Percentiles rank a stretch among this genome's conserved stretches.
Conservation (phyloP, 208 protist genomes). For the Porcisia hertigi region DNA sequence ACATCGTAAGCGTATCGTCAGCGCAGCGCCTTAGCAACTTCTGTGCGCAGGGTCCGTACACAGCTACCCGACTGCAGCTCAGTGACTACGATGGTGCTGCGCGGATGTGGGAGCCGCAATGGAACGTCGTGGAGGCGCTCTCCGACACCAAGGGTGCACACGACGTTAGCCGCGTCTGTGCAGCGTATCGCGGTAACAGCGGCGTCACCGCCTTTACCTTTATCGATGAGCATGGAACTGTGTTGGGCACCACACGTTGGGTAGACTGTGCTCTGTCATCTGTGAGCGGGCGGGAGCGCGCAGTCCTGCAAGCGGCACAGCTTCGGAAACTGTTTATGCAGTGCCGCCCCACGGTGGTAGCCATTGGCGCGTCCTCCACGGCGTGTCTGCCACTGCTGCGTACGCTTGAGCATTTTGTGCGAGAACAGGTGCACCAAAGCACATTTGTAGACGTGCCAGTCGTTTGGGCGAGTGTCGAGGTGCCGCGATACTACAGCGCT, state of each 20-base stretch:
- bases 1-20: constrained; percentile 36
- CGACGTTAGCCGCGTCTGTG: constrained; percentile 64
- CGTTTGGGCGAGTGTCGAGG: constrained; percentile 69
- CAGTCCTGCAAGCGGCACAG: constrained; percentile 52
- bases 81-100: constrained; percentile 51
- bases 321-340: constrained; percentile 69
- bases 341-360: constrained; percentile 70
- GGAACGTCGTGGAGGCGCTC: constrained; percentile 88
- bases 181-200: constrained; percentile 68
- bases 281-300: constrained; percentile 46
- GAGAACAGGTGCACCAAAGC: constrained; percentile 40
- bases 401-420: constrained; percentile 65
- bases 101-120: constrained; percentile 75
- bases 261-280: constrained; percentile 62
- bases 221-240: constrained; percentile 73
- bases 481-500: constrained; percentile 67
- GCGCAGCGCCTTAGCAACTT: constrained; percentile 57
- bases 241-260: constrained; percentile 75
- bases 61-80: constrained; percentile 57
- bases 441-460: constrained; percentile 59
- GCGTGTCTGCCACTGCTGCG: constrained; percentile 59
- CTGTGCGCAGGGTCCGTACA: constrained; percentile 72
- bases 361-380: constrained; percentile 53
- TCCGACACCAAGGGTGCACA: constrained; percentile 7
- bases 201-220: constrained; percentile 73